Evolutionary conservation across 2,329 filamentous ascomycete genomes (phyloP), one percentile per base, ranked within the genome.

Genomic region (Fusarium transvaalense): DNA sequence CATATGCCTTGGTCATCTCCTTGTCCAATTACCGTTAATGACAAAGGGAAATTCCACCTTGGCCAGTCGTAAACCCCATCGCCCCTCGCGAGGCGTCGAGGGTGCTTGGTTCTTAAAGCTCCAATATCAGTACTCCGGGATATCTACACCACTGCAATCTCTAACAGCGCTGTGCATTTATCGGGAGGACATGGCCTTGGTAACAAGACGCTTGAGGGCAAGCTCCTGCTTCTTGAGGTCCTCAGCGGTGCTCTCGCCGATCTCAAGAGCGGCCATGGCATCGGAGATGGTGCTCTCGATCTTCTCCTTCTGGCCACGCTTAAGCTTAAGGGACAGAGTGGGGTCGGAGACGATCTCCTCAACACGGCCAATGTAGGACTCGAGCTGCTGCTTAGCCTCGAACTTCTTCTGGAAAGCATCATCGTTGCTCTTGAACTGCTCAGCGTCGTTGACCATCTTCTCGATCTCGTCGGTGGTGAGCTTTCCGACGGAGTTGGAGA

Each of bases 161-260:
- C 50, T 21, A 55, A 58, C 53, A 66, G 56, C 38, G 7, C 61
- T 54, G 62, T 68, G 54, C 67, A 74, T 79, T 89, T 94, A 97
- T 83, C 93, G 91, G 79, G 93, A 94, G 72, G 93, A 90, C 93
- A 97, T 97, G 77, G 92, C 94, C 92, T 98, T 99, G 84, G 96
- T 99, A 77, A 99, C 94, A 75, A 97, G 89, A 79, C 96, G 89
- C 93, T 98, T 99, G 72, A 99, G 89, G 66, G 94, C 94, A 74
- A 99, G 87, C 88, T 99, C 96, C 91, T 97, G 97, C 93, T 98
- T 98, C 93, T 97, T 98, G 76, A 99, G 87, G 80, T 99, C 96
- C 76, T 99, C 97, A 66, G 94, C 92, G 68, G 85, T 84, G 60
- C 93, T 92, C 75, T 99, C 97, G 83, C 95, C 92, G 78, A 99